Conservation (phyloP, 768 basidiomycete species). For the Hydnomerulius pinastri region DNA sequence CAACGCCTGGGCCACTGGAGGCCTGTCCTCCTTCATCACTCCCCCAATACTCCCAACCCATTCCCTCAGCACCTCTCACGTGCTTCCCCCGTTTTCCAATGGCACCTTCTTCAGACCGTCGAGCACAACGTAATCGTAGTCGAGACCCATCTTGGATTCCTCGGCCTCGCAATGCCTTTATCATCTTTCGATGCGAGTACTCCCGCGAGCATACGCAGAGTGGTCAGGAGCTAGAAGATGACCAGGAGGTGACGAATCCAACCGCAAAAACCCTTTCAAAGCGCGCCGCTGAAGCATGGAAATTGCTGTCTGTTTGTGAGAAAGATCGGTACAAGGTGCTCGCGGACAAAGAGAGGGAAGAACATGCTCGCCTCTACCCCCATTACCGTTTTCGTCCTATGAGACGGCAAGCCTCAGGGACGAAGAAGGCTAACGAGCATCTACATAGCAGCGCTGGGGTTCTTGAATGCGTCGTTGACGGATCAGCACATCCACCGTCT, state of each 20-base stretch:
- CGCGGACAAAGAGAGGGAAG: conserved; percentile 57
- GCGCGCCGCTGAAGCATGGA: conserved; percentile 78
- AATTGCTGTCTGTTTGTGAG: conserved; percentile 48
- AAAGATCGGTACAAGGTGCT: conserved; percentile 50
- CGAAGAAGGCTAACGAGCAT: conserved; percentile 20
- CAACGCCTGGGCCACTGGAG: neutral
- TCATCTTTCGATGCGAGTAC: conserved; percentile 72
- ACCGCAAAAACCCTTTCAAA: conserved; percentile 67
- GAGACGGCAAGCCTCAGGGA: conserved; percentile 35
- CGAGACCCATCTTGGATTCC: conserved; percentile 61
- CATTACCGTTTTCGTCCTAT: conserved; percentile 64
- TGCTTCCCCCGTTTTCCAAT: conserved; percentile 7
- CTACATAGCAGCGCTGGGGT: neutral
- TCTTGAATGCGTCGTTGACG: conserved; percentile 4
- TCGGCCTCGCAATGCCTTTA: conserved; percentile 70
- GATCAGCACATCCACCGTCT: conserved; percentile 12
- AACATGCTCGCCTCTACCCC: conserved; percentile 59
- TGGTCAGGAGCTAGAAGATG: conserved; percentile 36
- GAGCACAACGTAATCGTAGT: conserved; percentile 40
- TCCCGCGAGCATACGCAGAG: conserved; percentile 45
- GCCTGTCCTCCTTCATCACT: neutral
- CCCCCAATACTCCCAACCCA: neutral
- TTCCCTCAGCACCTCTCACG: neutral
- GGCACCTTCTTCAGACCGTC: conserved; percentile 41
- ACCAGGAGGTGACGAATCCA: conserved; percentile 14